phyloP scores from a whole-genome alignment of 495 filamentous ascomycete species.

The Lophiotrema nucula region DNA sequence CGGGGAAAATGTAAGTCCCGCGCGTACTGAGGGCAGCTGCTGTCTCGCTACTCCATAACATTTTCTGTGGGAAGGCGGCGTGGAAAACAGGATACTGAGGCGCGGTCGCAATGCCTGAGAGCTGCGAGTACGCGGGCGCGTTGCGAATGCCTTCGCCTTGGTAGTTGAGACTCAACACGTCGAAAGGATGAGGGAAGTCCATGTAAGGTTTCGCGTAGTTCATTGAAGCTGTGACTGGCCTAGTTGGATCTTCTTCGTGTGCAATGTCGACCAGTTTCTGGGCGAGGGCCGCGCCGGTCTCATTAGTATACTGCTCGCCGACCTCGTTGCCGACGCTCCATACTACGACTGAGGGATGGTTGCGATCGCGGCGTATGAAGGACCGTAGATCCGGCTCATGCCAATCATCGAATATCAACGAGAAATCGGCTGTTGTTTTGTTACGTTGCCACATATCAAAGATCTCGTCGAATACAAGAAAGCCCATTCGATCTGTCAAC shows the following conservation, averaged over 20 bases:
- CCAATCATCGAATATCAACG: conserved; percentile 50
- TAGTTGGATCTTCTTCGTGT: conserved; percentile 44
- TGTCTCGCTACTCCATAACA: conserved; percentile 48
- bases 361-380: conserved; percentile 51
- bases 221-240: conserved; percentile 45
- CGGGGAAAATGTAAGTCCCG: conserved; percentile 53
- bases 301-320: conserved; percentile 39
- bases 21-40: conserved; percentile 47
- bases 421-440: conserved; percentile 49
- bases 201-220: conserved; percentile 41
- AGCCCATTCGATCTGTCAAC: conserved; percentile 8
- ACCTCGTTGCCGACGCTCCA: conserved; percentile 54
- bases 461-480: conserved; percentile 28
- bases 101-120: conserved; percentile 37
- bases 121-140: too few species aligned
- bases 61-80: conserved; percentile 44
- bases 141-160: conserved; percentile 50
- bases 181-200: conserved; percentile 41
- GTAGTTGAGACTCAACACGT: conserved; percentile 51
- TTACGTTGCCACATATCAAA: conserved; percentile 48
- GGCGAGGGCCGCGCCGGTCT: conserved; percentile 36
- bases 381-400: conserved; percentile 48
- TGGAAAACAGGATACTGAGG: conserved; percentile 44
- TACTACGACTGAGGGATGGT: conserved; percentile 52
- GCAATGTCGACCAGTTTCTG: conserved; percentile 41